Evolutionary conservation across 2,329 filamentous ascomycete genomes (phyloP).

Genomic region (Calonectria pseudoturangicola): DNA sequence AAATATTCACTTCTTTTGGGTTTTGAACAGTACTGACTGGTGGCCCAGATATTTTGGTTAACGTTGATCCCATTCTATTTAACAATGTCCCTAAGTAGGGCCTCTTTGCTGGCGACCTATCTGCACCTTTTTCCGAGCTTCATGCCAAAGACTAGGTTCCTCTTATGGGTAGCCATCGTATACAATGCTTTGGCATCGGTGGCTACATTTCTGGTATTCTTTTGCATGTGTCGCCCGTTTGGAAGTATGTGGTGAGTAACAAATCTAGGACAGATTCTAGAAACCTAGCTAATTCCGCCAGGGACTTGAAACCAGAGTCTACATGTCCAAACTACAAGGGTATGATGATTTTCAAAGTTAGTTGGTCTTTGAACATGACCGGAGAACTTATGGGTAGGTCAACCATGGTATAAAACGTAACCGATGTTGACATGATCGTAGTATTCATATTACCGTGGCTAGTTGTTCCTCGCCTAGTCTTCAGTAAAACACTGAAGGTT

Average conservation of each 20-base stretch:
- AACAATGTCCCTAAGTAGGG: neutral
- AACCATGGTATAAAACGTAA: neutral
- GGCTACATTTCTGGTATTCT: neutral
- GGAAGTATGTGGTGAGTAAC: neutral
- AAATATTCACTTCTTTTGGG: neutral
- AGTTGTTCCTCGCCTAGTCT: neutral
- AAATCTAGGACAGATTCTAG: too few species aligned
- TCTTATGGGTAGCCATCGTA: neutral
- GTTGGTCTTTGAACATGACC: neutral
- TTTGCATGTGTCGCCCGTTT: neutral
- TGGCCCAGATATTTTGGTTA: neutral
- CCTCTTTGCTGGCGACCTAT: neutral
- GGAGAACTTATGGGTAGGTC: neutral
- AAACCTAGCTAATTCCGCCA: neutral
- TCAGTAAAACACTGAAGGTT: neutral
- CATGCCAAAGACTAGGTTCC: neutral
- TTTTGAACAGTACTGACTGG: neutral
- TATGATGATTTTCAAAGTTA: neutral
- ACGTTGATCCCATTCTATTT: neutral
- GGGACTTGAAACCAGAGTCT: neutral
- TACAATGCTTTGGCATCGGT: neutral
- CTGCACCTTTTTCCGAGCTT: neutral
- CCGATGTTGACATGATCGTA: neutral
- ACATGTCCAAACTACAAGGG: neutral
- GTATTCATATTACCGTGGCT: conserved; percentile 1